Percentiles rank a stretch among this genome's conserved stretches.
Conservation (phyloP, 208 protist genomes). For the Leishmania gerbilli region DNA sequence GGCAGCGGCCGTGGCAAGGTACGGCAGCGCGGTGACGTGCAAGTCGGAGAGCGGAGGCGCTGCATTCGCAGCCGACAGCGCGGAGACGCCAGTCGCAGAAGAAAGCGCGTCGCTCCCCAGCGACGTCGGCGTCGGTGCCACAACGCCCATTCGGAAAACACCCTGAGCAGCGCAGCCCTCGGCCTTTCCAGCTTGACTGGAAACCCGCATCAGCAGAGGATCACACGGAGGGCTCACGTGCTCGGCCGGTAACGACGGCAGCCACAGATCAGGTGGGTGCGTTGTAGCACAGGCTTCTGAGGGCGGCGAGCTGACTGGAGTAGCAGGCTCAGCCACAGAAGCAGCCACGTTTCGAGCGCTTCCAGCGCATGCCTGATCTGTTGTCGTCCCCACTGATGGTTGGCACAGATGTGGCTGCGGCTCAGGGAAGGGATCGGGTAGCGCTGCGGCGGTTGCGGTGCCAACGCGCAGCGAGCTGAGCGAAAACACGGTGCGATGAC, state of each 20-base stretch:
- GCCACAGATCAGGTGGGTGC: not conserved
- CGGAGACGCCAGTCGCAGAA: not conserved
- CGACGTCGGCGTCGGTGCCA: not conserved
- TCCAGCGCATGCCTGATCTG: not conserved
- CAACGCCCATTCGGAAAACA: not conserved
- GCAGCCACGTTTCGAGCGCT: not conserved
- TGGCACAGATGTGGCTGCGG: not conserved
- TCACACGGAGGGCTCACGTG: not conserved
- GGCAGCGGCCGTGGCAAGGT: not conserved
- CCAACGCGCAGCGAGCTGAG: slow-evolving; percentile 13
- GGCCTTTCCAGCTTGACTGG: not conserved
- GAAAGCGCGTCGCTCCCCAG: not conserved
- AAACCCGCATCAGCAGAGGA: not conserved
- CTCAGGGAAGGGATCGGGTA: not conserved
- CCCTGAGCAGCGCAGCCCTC: not conserved
- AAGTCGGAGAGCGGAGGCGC: not conserved
- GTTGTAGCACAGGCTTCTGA: not conserved
- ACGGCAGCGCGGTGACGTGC: not conserved
- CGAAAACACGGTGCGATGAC: slow-evolving; percentile 31
- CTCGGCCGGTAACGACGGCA: not conserved
- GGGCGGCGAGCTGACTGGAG: not conserved
- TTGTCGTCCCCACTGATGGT: not conserved
- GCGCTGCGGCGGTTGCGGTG: not conserved
- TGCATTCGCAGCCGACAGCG: not conserved
- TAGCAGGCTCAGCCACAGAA: not conserved